phyloP scores from a whole-genome alignment of 2,329 filamentous ascomycete species.

The Fusarium dimerum region DNA sequence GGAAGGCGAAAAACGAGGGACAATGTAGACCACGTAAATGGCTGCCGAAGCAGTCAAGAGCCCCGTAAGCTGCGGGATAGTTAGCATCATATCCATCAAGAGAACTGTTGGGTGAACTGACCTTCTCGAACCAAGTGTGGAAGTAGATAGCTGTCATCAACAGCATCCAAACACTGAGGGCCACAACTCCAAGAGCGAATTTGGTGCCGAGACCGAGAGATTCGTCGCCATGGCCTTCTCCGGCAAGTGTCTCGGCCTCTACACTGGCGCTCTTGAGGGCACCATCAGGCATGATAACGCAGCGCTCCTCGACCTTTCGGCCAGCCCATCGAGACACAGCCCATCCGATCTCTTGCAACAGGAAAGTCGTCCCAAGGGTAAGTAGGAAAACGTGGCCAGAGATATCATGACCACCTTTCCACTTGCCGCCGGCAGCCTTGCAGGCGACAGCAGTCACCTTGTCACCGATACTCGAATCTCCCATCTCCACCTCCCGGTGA shows the following conservation, averaged over 20 bases:
- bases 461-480: constrained; percentile 47
- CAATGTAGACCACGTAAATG: constrained; percentile 52
- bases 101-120: constrained; percentile 38
- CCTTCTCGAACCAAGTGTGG: constrained; percentile 98
- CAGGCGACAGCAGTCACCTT: constrained; percentile 77
- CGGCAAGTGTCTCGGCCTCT: constrained; percentile 38
- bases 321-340: constrained; percentile 48
- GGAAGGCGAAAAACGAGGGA: constrained; percentile 52
- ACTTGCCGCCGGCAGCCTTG: constrained; percentile 77
- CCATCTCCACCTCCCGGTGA: constrained; percentile 46
- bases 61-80: constrained; percentile 50
- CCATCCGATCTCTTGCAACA: constrained; percentile 77
- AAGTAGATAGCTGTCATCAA: constrained; percentile 99
- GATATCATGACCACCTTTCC: constrained; percentile 95
- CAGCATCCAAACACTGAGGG: constrained; percentile 88
- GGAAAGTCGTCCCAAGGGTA: constrained; percentile 77
- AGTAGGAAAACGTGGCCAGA: constrained; percentile 94
- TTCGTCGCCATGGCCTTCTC: constrained; percentile 25
- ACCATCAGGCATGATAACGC: constrained; percentile 66
- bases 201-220: constrained; percentile 50
- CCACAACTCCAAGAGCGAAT: constrained; percentile 65
- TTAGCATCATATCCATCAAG: constrained; percentile 20
- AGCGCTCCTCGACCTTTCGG: constrained; percentile 59
- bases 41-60: constrained; percentile 49
- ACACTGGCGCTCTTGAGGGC: constrained; percentile 61